Percentiles rank a stretch among this genome's conserved stretches.
phyloP scores from a whole-genome alignment of 257 asterid species.

The Oldenlandia corymbosa region DNA sequence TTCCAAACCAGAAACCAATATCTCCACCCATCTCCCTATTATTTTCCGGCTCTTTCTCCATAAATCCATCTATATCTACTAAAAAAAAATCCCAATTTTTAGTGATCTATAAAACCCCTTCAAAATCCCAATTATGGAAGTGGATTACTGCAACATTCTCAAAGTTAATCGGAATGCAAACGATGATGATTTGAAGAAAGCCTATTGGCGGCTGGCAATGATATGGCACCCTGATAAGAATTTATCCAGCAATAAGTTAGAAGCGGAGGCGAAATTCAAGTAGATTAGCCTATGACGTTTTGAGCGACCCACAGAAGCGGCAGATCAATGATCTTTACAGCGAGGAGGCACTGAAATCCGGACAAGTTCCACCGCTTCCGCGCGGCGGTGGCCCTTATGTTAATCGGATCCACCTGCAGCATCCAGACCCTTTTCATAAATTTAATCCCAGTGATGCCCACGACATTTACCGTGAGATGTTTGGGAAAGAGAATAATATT shows the following conservation, averaged over 20 bases:
- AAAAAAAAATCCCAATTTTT: not conserved
- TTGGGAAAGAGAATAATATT: too few relatives aligned
- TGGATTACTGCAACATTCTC: slow-evolving; percentile 89
- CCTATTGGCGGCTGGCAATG: slow-evolving; percentile 84
- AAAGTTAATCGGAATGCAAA: slow-evolving; percentile 93
- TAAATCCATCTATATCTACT: too few relatives aligned
- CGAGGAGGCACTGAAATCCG: slow-evolving; percentile 84
- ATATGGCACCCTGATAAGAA: slow-evolving; percentile 99
- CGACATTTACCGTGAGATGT: too few relatives aligned
- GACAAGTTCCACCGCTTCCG: slow-evolving; percentile 59
- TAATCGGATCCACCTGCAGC: slow-evolving; percentile 34
- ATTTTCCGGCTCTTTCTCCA: not conserved
- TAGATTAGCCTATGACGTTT: slow-evolving; percentile 82
- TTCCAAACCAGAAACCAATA: slow-evolving; percentile 10
- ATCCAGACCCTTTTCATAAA: slow-evolving; percentile 76
- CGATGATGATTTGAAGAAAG: too few relatives aligned
- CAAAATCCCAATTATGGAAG: slow-evolving; percentile 48
- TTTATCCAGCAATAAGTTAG: slow-evolving; percentile 41
- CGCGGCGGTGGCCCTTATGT: slow-evolving; percentile 33
- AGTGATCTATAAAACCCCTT: not conserved
- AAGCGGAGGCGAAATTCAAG: slow-evolving; percentile 91
- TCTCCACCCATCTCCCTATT: not conserved
- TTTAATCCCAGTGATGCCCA: too few relatives aligned
- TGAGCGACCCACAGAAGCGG: slow-evolving; percentile 93
- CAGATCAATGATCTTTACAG: slow-evolving; percentile 98